Evolutionary conservation across 495 filamentous ascomycete species (phyloP), one percentile per base, ranked within the genome.

Genomic region (Entonaema liquescens): DNA sequence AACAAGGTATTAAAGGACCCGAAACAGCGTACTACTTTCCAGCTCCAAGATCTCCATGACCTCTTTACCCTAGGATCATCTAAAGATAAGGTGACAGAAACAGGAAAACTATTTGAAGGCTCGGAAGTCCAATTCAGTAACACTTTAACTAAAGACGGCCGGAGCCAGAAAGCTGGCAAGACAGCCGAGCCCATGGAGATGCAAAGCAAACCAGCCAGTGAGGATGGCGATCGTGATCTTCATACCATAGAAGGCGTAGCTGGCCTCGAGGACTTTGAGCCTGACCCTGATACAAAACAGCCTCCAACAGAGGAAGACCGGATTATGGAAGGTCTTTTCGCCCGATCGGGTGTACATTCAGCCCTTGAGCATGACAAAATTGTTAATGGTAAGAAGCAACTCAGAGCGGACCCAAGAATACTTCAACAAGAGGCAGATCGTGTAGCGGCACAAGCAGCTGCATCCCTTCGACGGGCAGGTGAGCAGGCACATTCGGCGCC

Each of bases 1-100:
- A 95, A 97, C 80, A 99, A 99, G 76, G 94, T 99, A 11, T 77
- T 98, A 62, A 92, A 89, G 76, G 94, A 98, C 68, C 93, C 95
- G 0, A 97, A 94, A 71, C 93, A 97, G 74, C 89, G 90, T 15
- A 90, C 93, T 59, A 91, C 89, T 0, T 97, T 98, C 77, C 90
- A 95, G 38, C 80, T 95, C 62, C 89, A 89, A 50, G 94, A 97
- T 75, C 77, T 99, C 12, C 91, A 97, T 68, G 94, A 99, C 76
- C 83, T 99, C 2, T 99, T 99, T 78, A 90, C 90, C 8, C 83
- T 98, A 6, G 92, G 89, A 35, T 84, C 84, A 28, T 87, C 90
- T 17, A 83, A 89, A 15, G 89, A 91, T 29, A 86, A 86, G 19
- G 83, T 86, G 35, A 94, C 94, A 0, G 93, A 97, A 79, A 98